Conservation (phyloP, 2,329 filamentous ascomycete genomes). For the Harringtonia aguacate region DNA sequence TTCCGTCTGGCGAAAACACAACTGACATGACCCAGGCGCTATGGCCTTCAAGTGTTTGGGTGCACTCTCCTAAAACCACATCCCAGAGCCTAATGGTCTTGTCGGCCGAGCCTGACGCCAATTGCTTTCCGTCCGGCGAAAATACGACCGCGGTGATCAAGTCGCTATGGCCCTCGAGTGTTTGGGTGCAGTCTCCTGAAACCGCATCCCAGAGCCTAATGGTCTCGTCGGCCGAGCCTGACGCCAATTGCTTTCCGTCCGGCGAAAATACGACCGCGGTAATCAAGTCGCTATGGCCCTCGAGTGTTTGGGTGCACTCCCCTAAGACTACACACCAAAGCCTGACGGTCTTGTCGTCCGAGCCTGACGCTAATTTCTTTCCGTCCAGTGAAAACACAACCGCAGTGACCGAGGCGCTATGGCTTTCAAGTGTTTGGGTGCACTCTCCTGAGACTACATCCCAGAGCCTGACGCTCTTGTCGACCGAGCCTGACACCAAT, state of each 20-base stretch:
- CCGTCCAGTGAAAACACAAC: neutral
- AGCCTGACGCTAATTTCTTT: neutral
- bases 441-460: neutral
- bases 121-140: neutral
- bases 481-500: neutral
- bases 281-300: neutral
- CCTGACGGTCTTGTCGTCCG: too few relatives aligned
- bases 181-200: neutral
- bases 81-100: conserved; percentile 1
- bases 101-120: neutral
- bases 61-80: neutral
- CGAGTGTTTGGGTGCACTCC: neutral
- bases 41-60: neutral
- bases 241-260: neutral
- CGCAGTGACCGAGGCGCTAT: neutral
- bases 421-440: neutral
- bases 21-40: neutral
- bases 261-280: neutral
- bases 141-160: neutral
- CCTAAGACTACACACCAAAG: neutral
- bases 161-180: neutral
- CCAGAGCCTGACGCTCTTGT: neutral
- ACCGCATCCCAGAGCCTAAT: neutral
- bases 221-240: too few relatives aligned
- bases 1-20: neutral